A percentile compares a stretch with the other conserved stretches of the same genome.
These are phyloP conservation scores for Solanum hybrid DNA, from an alignment of 305 asterid species.

Conservation along the genomic window DNA sequence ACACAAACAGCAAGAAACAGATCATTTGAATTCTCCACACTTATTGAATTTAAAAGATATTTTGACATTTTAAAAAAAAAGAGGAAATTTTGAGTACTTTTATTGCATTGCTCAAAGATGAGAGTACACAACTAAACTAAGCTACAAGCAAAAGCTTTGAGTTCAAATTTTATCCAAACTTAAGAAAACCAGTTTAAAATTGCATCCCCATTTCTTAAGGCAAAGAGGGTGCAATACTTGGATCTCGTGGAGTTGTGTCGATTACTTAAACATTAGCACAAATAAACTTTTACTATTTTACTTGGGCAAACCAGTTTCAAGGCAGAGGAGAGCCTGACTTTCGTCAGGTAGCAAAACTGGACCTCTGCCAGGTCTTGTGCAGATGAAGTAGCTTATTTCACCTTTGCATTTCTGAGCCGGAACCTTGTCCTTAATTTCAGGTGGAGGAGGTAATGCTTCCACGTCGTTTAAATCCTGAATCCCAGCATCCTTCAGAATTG, in stretches of 20 bases:
- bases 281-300: constrained; percentile 8
- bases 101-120: background rate
- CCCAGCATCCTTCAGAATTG: constrained; percentile 71
- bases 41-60: background rate
- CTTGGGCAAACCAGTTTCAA: constrained; percentile 48
- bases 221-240: background rate
- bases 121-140: background rate
- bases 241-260: background rate
- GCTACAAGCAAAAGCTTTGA: background rate
- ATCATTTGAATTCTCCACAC: background rate
- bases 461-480: constrained; percentile 50
- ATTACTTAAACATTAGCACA: background rate
- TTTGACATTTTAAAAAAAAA: background rate
- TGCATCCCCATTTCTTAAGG: background rate
- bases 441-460: constrained; percentile 58
- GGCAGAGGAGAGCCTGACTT: constrained; percentile 33
- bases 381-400: constrained; percentile 80
- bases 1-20: background rate
- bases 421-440: constrained; percentile 50
- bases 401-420: constrained; percentile 43
- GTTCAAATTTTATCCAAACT: background rate
- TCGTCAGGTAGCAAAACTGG: constrained; percentile 40
- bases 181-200: background rate
- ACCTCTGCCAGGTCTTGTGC: constrained; percentile 82
- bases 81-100: background rate